Evolutionary conservation across 495 filamentous ascomycete species (phyloP), one percentile per base, ranked within the genome.

Genomic region (Parachaetomium inaequale): DNA sequence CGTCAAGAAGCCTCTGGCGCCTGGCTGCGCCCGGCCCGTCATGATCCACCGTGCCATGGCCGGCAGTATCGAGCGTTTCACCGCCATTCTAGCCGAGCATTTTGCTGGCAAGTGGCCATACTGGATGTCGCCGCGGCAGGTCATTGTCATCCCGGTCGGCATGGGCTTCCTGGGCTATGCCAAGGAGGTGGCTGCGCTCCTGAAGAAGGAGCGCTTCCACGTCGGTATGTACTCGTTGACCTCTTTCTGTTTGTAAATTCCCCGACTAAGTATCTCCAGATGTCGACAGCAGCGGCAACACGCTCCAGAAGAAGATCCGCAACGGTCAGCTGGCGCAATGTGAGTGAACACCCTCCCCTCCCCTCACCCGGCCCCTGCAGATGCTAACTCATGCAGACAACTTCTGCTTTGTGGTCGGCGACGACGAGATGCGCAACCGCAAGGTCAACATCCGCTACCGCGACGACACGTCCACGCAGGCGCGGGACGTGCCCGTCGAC

Each of bases 21-120:
- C 85, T 45, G 91, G 92, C 55, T 94, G 87, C 72, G 92, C 92
- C 50, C 87, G 94, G 12, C 94, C 94, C 3, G 94, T 98, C 66
- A 95, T 98, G 82, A 94, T 98, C 63, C 94, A 98, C 75, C 90
- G 94, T 62, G 94, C 94, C 51, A 94, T 98, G 72, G 87, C 91
- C 55, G 94, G 94, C 57, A 90, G 86, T 65, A 90, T 97, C 68
- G 94, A 98, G 79, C 88, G 94, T 47, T 96, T 98, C 78, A 88
- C 95, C 61, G 94, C 88, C 58, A 96, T 98, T 64, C 77, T 97
- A 59, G 92, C 82, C 26, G 94, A 98, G 78, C 94, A 98, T 73
- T 98, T 96, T 70, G 94, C 81, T 43, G 94, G 94, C 64, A 96
- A 96, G 77, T 98, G 93, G 93, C 94, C 94, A 0, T 96, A 97